phyloP scores from a whole-genome alignment of 305 asterid genomes.

The Fraxinus sp. region DNA sequence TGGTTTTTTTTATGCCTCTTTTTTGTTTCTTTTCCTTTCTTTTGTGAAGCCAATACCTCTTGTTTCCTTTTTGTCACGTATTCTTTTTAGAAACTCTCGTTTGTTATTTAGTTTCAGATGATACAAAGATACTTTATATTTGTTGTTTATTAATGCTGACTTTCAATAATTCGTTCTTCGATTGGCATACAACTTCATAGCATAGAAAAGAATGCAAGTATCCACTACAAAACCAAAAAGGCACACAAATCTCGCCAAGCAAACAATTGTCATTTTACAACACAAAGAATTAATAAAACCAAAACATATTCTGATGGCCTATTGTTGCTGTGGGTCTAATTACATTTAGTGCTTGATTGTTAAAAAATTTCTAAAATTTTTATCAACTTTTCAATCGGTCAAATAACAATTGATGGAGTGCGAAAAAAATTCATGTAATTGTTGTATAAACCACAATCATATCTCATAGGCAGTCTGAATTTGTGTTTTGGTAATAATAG shows the following conservation, averaged over 20 bases:
- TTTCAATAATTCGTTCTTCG: background rate
- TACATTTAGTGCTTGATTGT: too few relatives aligned
- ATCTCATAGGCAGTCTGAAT: background rate
- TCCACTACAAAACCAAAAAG: too few relatives aligned
- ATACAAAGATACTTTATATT: slow-evolving; percentile 61
- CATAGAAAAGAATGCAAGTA: too few relatives aligned
- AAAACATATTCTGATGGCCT: too few relatives aligned
- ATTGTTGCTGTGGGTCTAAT: too few relatives aligned
- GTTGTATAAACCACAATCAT: background rate
- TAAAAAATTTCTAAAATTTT: too few relatives aligned
- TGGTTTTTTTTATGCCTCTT: too few relatives aligned
- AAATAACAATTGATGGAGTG: background rate
- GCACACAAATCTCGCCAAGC: too few relatives aligned
- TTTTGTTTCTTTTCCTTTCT: background rate
- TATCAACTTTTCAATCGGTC: background rate
- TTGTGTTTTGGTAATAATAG: background rate
- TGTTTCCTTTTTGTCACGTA: background rate
- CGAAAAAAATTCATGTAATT: background rate
- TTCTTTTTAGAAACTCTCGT: slow-evolving; percentile 9
- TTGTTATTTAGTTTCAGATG: slow-evolving; percentile 28
- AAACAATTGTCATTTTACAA: too few relatives aligned
- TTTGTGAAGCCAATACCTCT: background rate
- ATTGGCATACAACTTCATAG: background rate
- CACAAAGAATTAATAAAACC: too few relatives aligned
- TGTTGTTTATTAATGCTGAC: slow-evolving; percentile 10